These are phyloP conservation scores for Massarina eburnea DNA, from an alignment of 2,329 filamentous ascomycete genomes.

Conservation along the genomic window DNA sequence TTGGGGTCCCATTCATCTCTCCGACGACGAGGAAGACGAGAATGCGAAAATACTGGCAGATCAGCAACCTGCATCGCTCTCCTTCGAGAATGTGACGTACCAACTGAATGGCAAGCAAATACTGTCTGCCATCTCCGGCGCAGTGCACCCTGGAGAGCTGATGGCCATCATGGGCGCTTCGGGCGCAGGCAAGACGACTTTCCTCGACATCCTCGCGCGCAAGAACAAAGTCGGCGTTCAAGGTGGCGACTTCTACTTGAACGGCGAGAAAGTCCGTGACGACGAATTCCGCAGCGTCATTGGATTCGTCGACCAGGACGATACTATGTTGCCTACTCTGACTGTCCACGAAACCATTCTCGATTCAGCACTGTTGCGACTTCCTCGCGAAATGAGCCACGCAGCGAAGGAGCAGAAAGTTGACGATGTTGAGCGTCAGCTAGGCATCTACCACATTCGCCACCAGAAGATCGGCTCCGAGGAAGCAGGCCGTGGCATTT, in stretches of 20 bases:
- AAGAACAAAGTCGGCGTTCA: constrained; percentile 91
- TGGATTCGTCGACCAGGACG: constrained; percentile 97
- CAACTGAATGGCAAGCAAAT: constrained; percentile 86
- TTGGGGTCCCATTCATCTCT: constrained; percentile 73
- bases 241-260: constrained; percentile 83
- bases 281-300: constrained; percentile 87
- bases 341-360: constrained; percentile 98
- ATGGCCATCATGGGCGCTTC: constrained; percentile 98
- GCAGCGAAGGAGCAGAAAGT: constrained; percentile 88
- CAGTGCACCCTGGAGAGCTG: constrained; percentile 92
- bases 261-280: constrained; percentile 86
- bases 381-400: constrained; percentile 89
- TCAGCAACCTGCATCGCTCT: constrained; percentile 85
- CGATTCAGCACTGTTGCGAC: constrained; percentile 84
- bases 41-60: constrained; percentile 82
- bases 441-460: constrained; percentile 91
- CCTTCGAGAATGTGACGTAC: constrained; percentile 88
- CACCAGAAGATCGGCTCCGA: constrained; percentile 96
- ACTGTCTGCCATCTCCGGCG: constrained; percentile 74
- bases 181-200: constrained; percentile 95
- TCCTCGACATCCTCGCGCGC: constrained; percentile 90
- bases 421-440: constrained; percentile 89
- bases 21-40: constrained; percentile 84
- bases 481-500: constrained; percentile 93
- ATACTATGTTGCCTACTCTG: constrained; percentile 92